phyloP scores from a whole-genome alignment of 352 stramenopile species.

The Pythium volutum region DNA sequence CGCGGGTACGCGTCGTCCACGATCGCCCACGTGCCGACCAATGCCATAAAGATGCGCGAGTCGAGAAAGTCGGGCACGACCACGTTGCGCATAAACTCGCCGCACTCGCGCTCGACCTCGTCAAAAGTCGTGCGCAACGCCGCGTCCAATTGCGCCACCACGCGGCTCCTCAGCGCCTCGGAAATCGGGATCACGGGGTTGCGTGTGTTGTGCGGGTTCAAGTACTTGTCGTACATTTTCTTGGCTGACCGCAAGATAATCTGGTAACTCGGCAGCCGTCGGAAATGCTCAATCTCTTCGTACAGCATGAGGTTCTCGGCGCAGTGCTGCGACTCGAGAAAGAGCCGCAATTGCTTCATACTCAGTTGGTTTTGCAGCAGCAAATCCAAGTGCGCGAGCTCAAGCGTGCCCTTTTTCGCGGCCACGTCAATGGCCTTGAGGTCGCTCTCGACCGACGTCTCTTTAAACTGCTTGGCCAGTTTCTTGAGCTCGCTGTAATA shows the following conservation, averaged over 20 bases:
- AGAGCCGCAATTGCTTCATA: conserved; percentile 64
- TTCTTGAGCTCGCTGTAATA: conserved; percentile 68
- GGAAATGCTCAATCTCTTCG: conserved; percentile 84
- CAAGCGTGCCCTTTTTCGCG: conserved; percentile 70
- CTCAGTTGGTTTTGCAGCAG: conserved; percentile 65
- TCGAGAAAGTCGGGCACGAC: conserved; percentile 79
- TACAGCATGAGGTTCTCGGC: conserved; percentile 82
- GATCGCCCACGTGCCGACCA: conserved; percentile 72
- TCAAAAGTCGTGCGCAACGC: conserved; percentile 70
- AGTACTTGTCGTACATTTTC: conserved; percentile 87
- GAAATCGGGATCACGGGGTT: conserved; percentile 50
- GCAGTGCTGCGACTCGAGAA: conserved; percentile 75
- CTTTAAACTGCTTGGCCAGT: conserved; percentile 27
- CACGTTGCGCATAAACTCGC: conserved; percentile 71
- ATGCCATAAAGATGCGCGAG: conserved; percentile 81
- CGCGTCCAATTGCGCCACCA: conserved; percentile 57
- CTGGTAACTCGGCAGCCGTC: conserved; percentile 74
- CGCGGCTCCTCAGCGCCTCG: conserved; percentile 39
- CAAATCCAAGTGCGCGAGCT: conserved; percentile 69
- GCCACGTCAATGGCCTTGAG: conserved; percentile 55
- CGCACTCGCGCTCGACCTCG: conserved; percentile 72
- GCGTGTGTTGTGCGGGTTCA: conserved; percentile 56
- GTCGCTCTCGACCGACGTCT: conserved; percentile 38
- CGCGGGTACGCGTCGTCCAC: conserved; percentile 73
- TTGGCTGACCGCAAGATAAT: conserved; percentile 78